Conservation (phyloP, 306 rosid species). For the Carpinus fangiana region DNA sequence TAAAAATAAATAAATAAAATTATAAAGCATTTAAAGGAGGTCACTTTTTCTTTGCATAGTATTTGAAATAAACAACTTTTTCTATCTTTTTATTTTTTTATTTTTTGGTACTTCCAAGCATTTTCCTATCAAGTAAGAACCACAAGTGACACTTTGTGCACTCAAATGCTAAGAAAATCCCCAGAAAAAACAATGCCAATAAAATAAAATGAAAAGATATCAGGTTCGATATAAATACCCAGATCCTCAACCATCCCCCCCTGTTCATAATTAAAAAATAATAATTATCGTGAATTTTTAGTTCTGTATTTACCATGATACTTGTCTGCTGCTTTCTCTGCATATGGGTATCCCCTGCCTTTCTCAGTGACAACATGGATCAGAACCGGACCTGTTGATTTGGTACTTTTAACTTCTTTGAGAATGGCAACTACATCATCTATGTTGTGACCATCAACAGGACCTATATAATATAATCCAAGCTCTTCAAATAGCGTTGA, state of each 20-base stretch:
- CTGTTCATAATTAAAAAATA: not conserved
- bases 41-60: not conserved
- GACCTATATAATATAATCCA: slow-evolving; percentile 96
- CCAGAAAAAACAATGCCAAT: not conserved
- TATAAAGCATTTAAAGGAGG: not conserved
- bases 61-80: not conserved
- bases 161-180: slow-evolving; percentile 2
- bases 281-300: not conserved
- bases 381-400: slow-evolving; percentile 88
- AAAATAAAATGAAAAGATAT: not conserved
- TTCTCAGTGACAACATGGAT: slow-evolving; percentile 92
- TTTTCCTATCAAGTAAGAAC: not conserved
- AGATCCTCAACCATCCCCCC: not conserved
- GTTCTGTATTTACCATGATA: slow-evolving; percentile 68
- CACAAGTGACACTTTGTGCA: not conserved
- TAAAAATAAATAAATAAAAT: not conserved
- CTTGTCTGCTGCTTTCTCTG: slow-evolving; percentile 90
- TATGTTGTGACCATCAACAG: slow-evolving; percentile 94
- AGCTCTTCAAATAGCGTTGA: slow-evolving; percentile 96
- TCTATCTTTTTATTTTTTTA: too few species aligned
- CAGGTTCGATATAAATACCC: not conserved
- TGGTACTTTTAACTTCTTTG: slow-evolving; percentile 79
- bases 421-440: slow-evolving; percentile 91
- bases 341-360: slow-evolving; percentile 96
- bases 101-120: not conserved